Evolutionary conservation across 2,329 filamentous ascomycete species (phyloP), one percentile per base, ranked within the genome.

Genomic region (Botrytis tulipae): DNA sequence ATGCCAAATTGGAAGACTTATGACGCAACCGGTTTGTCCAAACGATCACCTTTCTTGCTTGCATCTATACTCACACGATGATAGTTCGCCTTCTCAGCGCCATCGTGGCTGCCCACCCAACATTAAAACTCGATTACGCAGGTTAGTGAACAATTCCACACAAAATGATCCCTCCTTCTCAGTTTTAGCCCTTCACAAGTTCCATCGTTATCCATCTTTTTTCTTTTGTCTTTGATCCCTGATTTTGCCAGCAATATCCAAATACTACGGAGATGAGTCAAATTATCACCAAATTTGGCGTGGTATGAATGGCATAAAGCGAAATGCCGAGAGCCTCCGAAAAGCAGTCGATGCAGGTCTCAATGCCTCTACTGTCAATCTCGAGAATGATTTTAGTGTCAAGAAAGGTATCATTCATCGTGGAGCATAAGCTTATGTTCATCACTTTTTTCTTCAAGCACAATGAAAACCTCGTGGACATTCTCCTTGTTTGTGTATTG

Each of bases 1-100:
- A 88, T 89, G 87, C 82, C 86, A 6, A 90, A 89, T 76, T 91
- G 90, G 82, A 87, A 86, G 75, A 85, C 84, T 3, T 90, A 89
- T 79, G 89, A 91, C 80, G 84, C 87, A 0, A 87, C 89, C 76
- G 72, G 72, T 73, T 65, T 35, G 59, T 71, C 16, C 9, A 12
- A 25, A 54, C 18, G 4, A 14, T 48, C 20, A 8, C 4, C 2
- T 5, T 12, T 37, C 44, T 54, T 35, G 10, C 44, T 54, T 35
- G 10, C n/a, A 20, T 6, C 32, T 22, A 62, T 73, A 32, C 44
- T 73, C n/a, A 73, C 29, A 32, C 22, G n/a, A 32, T 71, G n/a
- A 37, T 51, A 73, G 85, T 86, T 32, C 88, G 89, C 63, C 86
- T 91, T 51, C 83, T 91, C 4, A 86, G 88, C 1, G 89, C 89